Percentiles rank a stretch among this genome's conserved stretches.
Conservation (phyloP, 2,329 filamentous ascomycete genomes). For the Alternaria novae-zelandiae region DNA sequence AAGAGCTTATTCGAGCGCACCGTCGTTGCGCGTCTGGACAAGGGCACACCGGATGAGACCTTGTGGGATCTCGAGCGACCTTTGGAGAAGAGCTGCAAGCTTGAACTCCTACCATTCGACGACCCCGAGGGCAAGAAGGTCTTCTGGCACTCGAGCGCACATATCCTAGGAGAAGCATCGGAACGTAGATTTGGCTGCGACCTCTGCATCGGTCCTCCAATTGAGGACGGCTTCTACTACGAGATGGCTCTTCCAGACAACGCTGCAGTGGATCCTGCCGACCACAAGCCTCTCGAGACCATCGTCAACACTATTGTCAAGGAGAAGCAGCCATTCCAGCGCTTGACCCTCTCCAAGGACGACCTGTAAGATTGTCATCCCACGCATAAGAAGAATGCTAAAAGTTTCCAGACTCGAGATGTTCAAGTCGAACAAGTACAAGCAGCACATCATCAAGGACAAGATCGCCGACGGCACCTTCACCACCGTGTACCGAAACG, state of each 20-base stretch:
- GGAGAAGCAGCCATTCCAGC: conserved; percentile 95
- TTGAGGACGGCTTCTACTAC: conserved; percentile 94
- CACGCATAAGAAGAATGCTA: background rate
- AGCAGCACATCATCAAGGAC: conserved; percentile 95
- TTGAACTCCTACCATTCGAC: conserved; percentile 86
- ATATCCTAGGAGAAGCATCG: conserved; percentile 92
- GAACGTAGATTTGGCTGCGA: conserved; percentile 91
- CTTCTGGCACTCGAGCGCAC: conserved; percentile 97
- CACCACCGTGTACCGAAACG: conserved; percentile 94
- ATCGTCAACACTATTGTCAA: conserved; percentile 86
- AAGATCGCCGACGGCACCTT: conserved; percentile 87
- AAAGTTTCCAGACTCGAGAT: conserved; percentile 69
- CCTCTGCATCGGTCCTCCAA: conserved; percentile 91
- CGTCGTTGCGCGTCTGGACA: conserved; percentile 85
- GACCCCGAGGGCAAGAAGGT: conserved; percentile 82
- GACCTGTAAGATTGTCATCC: conserved; percentile 61
- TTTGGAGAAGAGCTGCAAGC: conserved; percentile 82
- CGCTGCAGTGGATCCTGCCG: conserved; percentile 72
- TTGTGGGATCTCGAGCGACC: conserved; percentile 94
- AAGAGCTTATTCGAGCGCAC: conserved; percentile 86
- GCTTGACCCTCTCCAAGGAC: conserved; percentile 86
- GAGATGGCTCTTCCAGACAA: conserved; percentile 86
- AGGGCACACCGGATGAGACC: conserved; percentile 71
- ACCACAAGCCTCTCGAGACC: conserved; percentile 85
- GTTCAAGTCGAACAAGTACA: conserved; percentile 98